These are phyloP conservation scores for Clarireedia sp. DNA, from an alignment of 2,329 filamentous ascomycete genomes.

Conservation along the genomic window DNA sequence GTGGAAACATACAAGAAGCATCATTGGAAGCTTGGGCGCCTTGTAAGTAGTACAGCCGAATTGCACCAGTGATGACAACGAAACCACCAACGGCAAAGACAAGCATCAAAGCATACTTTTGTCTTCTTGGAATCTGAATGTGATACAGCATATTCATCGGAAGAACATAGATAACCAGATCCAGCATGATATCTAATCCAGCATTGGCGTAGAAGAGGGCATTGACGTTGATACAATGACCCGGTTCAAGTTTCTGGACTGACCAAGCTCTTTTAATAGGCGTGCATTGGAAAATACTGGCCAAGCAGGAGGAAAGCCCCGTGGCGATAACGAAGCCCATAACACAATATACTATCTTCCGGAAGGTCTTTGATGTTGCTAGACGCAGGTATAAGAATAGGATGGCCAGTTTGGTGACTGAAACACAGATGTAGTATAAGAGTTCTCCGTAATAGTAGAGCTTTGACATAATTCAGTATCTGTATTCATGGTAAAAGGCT, in stretches of 20 bases:
- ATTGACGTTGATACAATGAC: background rate
- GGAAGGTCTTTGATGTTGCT: background rate
- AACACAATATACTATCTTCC: background rate
- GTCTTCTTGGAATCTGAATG: constrained; percentile 2
- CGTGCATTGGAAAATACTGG: constrained; percentile 4
- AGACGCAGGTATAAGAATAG: constrained; percentile 3
- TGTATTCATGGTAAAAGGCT: background rate
- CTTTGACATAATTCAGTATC: background rate
- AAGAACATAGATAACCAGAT: background rate
- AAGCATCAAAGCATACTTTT: background rate
- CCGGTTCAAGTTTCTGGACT: background rate
- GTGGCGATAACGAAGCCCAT: constrained; percentile 1
- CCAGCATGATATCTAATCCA: background rate
- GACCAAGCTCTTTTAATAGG: constrained; percentile 1
- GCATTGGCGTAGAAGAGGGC: constrained; percentile 6
- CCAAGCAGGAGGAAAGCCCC: background rate
- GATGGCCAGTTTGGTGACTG: background rate
- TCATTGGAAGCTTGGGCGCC: constrained; percentile 1
- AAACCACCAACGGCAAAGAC: constrained; percentile 6
- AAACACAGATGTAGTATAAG: background rate
- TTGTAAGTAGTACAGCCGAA: constrained; percentile 2
- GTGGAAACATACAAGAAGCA: constrained; percentile 3
- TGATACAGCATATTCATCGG: constrained; percentile 4
- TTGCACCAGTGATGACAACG: background rate
- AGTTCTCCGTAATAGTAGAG: constrained; percentile 4